Evolutionary conservation across 2,329 filamentous ascomycete genomes (phyloP), one percentile per base, ranked within the genome.

Genomic region (Parastagonospora nodorum): DNA sequence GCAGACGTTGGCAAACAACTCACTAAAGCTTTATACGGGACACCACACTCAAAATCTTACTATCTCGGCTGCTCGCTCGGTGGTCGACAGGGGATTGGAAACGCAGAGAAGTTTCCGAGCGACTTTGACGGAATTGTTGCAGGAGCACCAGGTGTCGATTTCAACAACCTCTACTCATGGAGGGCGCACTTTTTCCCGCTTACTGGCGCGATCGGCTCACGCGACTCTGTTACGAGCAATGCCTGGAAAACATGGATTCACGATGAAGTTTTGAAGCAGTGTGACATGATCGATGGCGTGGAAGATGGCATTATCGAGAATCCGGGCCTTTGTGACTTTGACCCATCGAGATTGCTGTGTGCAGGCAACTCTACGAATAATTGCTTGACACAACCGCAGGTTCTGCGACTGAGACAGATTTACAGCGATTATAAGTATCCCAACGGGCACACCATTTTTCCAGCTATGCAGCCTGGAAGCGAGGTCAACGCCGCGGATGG

Each of bases 231-330:
- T 14, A 16, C 55, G 0, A 19, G 49, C 3, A 38, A 38, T 14
- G 57, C 56, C 8, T 71, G 67, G 67, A 55, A 63, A 30, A 58
- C 58, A 1, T 58, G 60, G 48, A 76, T 80, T 14, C 74, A 78
- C 52, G 57, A 73, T 7, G 74, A 77, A 44, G 68, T 80, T n/a
- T 55, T 82, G 14, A 61, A 63, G 1, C 79, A 82, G 57, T 83
- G 80, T 59, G 80, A 82, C 59, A 62, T 60, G 1, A 64, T 80
- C 10, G 80, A 82, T 55, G 75, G 75, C 8, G 76, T 77, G 4
- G 52, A 68, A 11, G 81, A 83, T 57, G 77, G 77, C 4, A 76
- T 81, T 37, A 70, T 80, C 44, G 76, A 76, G 51, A 74, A 78
- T 55, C 73, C 78, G 0, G 64, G 62, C 2, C 61, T 75, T 5